Conservation (phyloP, 225 moss, liverwort and hornwort species). For the Neckera pumila region DNA sequence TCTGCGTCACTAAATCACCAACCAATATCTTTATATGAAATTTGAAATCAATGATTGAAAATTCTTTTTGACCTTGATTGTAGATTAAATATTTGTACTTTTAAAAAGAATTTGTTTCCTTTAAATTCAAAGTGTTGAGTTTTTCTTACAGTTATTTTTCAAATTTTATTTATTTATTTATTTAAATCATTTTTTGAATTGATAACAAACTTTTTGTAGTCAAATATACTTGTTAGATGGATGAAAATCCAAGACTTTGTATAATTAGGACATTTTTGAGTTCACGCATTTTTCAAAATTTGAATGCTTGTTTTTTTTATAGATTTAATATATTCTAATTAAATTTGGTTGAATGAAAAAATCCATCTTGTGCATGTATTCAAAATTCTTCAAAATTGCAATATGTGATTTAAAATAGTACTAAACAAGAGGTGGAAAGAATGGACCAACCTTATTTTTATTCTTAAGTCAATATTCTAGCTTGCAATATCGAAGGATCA, state of each 20-base stretch:
- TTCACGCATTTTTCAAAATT: not conserved
- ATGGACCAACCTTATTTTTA: not conserved
- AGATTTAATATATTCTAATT: not conserved
- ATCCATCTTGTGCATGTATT: not conserved
- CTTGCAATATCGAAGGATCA: not conserved
- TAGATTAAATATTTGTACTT: not conserved
- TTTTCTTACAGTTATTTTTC: not conserved
- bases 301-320: not conserved
- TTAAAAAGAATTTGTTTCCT: not conserved
- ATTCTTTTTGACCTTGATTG: not conserved
- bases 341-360: not conserved
- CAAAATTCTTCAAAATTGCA: not conserved
- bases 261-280: accelerated
- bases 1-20: not conserved
- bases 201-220: not conserved
- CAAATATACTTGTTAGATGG: not conserved
- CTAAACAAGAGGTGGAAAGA: not conserved
- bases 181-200: not conserved
- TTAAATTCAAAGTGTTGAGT: not conserved
- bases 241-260: not conserved
- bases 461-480: not conserved
- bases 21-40: not conserved
- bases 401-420: not conserved
- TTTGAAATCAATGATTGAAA: not conserved
- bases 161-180: not conserved